Conservation (phyloP, 2,329 filamentous ascomycete genomes). For the Aspergillus fumigatus region DNA sequence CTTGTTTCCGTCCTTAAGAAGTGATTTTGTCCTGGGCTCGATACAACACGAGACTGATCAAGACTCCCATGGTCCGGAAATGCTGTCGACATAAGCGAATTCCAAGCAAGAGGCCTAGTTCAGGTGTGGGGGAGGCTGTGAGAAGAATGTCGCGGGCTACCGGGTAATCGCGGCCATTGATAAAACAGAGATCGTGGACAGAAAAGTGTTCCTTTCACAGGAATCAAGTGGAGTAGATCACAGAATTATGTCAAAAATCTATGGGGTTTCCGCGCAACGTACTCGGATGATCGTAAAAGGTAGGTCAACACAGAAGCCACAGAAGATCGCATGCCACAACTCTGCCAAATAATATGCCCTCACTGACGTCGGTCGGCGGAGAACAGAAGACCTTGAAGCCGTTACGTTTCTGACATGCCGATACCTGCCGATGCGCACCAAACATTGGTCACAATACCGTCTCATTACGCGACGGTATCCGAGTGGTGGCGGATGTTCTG, state of each 20-base stretch:
- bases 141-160: conserved; percentile 24
- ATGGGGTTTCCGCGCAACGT: not conserved
- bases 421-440: conserved; percentile 23
- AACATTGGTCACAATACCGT: conserved; percentile 11
- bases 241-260: not conserved
- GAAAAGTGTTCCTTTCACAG: conserved; percentile 1
- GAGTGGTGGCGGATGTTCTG: conserved; percentile 14
- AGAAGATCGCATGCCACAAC: not conserved
- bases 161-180: conserved; percentile 24
- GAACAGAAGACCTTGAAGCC: conserved; percentile 6
- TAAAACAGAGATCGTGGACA: not conserved
- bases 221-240: not conserved
- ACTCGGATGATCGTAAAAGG: not conserved
- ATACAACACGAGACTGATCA: conserved; percentile 11
- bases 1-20: conserved; percentile 12
- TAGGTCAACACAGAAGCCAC: not conserved
- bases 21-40: conserved; percentile 7
- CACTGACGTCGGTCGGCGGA: conserved; percentile 19
- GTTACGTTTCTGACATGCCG: conserved; percentile 29
- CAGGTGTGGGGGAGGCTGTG: conserved; percentile 11
- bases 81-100: conserved; percentile 22
- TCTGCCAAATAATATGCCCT: conserved; percentile 8
- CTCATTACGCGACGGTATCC: conserved; percentile 15
- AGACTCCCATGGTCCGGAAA: conserved; percentile 26
- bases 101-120: conserved; percentile 6